phyloP scores from a whole-genome alignment of 441 rosid species.

The Pelargonium myrrhifolium region DNA sequence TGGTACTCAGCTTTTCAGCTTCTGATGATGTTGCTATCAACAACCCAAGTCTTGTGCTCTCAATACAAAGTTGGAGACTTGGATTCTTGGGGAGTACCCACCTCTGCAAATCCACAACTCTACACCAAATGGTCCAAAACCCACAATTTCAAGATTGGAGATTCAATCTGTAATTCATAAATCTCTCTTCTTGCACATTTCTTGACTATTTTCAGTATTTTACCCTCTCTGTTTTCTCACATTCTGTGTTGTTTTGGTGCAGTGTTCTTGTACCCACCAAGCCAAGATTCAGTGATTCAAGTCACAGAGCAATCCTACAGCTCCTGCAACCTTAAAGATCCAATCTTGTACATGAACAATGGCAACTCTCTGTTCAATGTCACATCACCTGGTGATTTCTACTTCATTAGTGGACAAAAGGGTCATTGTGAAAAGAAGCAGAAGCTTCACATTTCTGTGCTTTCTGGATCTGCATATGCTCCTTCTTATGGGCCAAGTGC shows the following conservation, averaged over 20 bases:
- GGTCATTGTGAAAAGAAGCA: conserved; percentile 69
- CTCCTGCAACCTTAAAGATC: conserved; percentile 72
- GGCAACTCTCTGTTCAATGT: conserved; percentile 91
- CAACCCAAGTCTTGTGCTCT: conserved; percentile 40
- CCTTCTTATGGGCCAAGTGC: background rate
- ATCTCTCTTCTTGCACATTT: conserved; percentile 14
- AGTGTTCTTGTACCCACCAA: conserved; percentile 98
- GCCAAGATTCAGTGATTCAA: conserved; percentile 90
- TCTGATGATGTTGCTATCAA: conserved; percentile 29
- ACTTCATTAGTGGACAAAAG: conserved; percentile 72
- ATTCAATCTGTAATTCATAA: conserved; percentile 81
- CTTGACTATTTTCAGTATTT: background rate
- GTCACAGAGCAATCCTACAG: conserved; percentile 50
- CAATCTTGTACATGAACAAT: conserved; percentile 74
- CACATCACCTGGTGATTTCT: conserved; percentile 49
- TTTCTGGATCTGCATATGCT: conserved; percentile 29
- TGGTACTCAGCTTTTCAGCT: conserved; percentile 27
- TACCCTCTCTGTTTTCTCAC: background rate
- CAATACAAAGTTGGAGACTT: conserved; percentile 83
- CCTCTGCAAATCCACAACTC: conserved; percentile 46
- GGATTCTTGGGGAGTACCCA: conserved; percentile 81
- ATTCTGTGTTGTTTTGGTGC: conserved; percentile 10
- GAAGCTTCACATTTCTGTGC: conserved; percentile 57
- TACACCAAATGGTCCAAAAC: conserved; percentile 69
- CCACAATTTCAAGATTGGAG: conserved; percentile 59